A percentile compares a stretch with the other conserved stretches of the same genome.
Evolutionary conservation across 2,329 filamentous ascomycete genomes (phyloP).

Genomic region (Hypoxylon sp.): DNA sequence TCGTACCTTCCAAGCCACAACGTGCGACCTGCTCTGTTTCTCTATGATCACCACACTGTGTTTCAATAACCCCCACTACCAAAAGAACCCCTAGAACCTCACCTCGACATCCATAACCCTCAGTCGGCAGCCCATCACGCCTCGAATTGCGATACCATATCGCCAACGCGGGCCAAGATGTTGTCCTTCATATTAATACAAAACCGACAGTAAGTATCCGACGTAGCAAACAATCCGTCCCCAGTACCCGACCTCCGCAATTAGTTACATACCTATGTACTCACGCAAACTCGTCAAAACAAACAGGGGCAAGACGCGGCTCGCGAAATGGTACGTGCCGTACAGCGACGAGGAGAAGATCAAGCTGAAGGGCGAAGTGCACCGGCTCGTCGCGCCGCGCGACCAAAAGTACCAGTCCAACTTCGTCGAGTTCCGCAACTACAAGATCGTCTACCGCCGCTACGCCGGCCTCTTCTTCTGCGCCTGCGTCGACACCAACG

Average conservation of each 20-base stretch:
- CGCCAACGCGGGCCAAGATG: constrained; percentile 51
- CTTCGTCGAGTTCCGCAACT: constrained; percentile 96
- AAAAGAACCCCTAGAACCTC: constrained; percentile 29
- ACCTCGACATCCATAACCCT: constrained; percentile 15
- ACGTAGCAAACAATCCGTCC: background rate
- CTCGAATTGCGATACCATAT: constrained; percentile 23
- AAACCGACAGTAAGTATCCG: constrained; percentile 58
- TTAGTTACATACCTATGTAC: no score
- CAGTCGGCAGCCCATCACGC: constrained; percentile 1
- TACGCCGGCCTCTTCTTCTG: constrained; percentile 99
- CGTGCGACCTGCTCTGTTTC: background rate
- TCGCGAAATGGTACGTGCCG: constrained; percentile 99
- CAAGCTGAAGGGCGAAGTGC: constrained; percentile 98
- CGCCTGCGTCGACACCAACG: constrained; percentile 98
- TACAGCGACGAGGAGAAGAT: constrained; percentile 99
- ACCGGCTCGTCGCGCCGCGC: constrained; percentile 95
- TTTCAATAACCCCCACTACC: constrained; percentile 17
- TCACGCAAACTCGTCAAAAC: background rate
- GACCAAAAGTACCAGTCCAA: constrained; percentile 99
- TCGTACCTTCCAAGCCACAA: constrained; percentile 29
- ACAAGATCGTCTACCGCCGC: constrained; percentile 96
- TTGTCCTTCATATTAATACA: constrained; percentile 62
- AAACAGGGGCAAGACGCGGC: constrained; percentile 88
- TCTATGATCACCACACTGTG: constrained; percentile 2
- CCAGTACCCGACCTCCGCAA: no score